Evolutionary conservation across 176 grass and related monocot genomes (phyloP).

Genomic region (Cenchrus purpureus): DNA sequence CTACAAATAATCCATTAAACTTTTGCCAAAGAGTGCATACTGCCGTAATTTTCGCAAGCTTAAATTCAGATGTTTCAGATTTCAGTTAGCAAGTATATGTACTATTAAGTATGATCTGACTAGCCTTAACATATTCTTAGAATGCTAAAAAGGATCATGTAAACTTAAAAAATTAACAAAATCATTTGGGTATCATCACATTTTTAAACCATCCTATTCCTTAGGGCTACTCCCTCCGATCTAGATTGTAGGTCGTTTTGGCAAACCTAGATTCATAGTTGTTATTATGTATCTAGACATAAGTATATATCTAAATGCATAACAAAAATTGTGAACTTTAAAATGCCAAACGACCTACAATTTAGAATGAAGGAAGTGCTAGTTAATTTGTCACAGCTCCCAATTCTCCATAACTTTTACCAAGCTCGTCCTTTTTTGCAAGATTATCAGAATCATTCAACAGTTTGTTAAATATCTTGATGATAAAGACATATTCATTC

Average conservation of each 20-base stretch:
- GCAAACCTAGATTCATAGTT: too few relatives aligned
- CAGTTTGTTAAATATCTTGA: conserved; percentile 26
- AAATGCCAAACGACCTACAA: too few relatives aligned
- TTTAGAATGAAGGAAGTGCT: not conserved
- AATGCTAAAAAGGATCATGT: conserved; percentile 26
- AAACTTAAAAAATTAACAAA: not conserved
- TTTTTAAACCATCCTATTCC: conserved; percentile 22
- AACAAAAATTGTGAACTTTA: too few relatives aligned
- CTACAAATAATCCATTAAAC: conserved; percentile 13
- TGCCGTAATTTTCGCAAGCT: not conserved
- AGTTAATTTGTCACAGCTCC: conserved; percentile 13
- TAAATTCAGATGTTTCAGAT: not conserved
- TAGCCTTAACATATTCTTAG: conserved; percentile 6
- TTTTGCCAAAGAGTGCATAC: conserved; percentile 3
- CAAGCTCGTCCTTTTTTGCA: conserved; percentile 10
- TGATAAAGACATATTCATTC: conserved; percentile 15
- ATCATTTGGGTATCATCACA: not conserved
- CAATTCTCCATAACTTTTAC: conserved; percentile 16
- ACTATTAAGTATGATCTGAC: not conserved
- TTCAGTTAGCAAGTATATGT: not conserved
- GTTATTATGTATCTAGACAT: too few relatives aligned
- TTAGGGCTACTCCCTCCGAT: not conserved
- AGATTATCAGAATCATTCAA: conserved; percentile 37
- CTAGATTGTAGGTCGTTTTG: too few relatives aligned
- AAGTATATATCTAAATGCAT: too few relatives aligned